phyloP scores from a whole-genome alignment of 306 rosid genomes.

The Quercus ilex region DNA sequence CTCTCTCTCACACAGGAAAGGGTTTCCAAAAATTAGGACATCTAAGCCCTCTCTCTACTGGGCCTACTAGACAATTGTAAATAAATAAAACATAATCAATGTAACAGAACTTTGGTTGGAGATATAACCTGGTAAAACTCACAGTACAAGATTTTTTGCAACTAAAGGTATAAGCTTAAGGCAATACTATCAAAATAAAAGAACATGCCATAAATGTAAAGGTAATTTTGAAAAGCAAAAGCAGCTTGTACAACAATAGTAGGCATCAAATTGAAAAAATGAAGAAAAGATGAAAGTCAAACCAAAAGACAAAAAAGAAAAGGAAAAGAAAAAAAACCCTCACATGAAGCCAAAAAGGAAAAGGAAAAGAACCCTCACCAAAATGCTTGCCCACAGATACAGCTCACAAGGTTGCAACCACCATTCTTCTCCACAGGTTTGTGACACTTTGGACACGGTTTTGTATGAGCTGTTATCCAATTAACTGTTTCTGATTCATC shows the following conservation, averaged over 20 bases:
- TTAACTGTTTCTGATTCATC: conserved; percentile 99
- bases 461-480: conserved; percentile 96
- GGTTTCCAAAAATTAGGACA: too few relatives aligned
- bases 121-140: neutral
- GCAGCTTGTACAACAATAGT: neutral
- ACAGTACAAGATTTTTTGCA: neutral
- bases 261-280: neutral
- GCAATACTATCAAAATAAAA: neutral
- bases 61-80: neutral
- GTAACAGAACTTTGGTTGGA: neutral
- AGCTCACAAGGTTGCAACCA: conserved; percentile 96
- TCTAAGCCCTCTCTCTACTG: too few relatives aligned
- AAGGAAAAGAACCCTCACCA: conserved; percentile 52
- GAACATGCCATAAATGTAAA: neutral
- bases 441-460: conserved; percentile 93
- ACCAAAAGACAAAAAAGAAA: conserved; percentile 1
- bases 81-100: neutral
- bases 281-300: neutral
- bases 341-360: neutral
- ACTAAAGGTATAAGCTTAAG: neutral
- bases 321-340: neutral
- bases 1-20: too few relatives aligned
- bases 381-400: conserved; percentile 94
- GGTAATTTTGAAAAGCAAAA: neutral
- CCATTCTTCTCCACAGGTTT: conserved; percentile 98